Percentiles rank a stretch among this genome's conserved stretches.
Evolutionary conservation across 1,284 basidiomycete genomes (phyloP).

Genomic region (Coriolopsis trogii): DNA sequence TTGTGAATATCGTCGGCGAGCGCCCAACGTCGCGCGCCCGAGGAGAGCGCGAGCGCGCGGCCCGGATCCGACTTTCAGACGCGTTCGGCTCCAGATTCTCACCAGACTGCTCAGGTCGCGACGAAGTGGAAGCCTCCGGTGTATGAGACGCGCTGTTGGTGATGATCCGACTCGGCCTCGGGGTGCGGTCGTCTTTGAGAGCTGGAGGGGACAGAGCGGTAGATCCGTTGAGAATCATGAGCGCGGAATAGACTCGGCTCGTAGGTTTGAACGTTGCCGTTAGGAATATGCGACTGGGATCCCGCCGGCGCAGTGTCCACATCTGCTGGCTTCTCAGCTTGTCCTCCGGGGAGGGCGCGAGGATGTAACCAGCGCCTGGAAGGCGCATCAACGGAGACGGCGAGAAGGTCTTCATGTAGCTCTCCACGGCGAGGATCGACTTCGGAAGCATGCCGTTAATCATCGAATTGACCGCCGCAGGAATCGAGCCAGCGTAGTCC

Average conservation of each 20-base stretch:
- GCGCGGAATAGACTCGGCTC: conserved; percentile 50
- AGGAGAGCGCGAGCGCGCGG: conserved; percentile 27
- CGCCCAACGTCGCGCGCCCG: conserved; percentile 37
- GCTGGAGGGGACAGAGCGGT: conserved; percentile 7
- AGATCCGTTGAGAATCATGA: conserved; percentile 44
- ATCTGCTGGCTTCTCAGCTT: conserved; percentile 34
- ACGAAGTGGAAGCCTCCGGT: background rate
- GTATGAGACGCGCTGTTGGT: conserved; percentile 4
- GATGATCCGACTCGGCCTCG: conserved; percentile 20
- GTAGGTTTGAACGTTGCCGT: conserved; percentile 51
- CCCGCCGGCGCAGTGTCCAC: conserved; percentile 64
- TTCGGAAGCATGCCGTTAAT: conserved; percentile 80
- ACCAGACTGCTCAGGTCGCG: background rate
- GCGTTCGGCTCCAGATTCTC: conserved; percentile 10
- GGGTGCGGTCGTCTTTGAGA: conserved; percentile 24
- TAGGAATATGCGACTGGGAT: conserved; percentile 57
- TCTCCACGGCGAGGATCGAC: conserved; percentile 72
- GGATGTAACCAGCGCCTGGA: conserved; percentile 61
- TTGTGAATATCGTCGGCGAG: conserved; percentile 56
- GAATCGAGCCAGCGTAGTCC: conserved; percentile 89
- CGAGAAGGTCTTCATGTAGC: conserved; percentile 63
- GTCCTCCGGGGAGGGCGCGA: conserved; percentile 54
- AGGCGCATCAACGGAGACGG: conserved; percentile 69
- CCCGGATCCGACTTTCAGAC: conserved; percentile 15
- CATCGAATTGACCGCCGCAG: conserved; percentile 85